These are phyloP conservation scores for Fusarium sp. DNA, from an alignment of 2,329 filamentous ascomycete genomes.

Conservation along the genomic window DNA sequence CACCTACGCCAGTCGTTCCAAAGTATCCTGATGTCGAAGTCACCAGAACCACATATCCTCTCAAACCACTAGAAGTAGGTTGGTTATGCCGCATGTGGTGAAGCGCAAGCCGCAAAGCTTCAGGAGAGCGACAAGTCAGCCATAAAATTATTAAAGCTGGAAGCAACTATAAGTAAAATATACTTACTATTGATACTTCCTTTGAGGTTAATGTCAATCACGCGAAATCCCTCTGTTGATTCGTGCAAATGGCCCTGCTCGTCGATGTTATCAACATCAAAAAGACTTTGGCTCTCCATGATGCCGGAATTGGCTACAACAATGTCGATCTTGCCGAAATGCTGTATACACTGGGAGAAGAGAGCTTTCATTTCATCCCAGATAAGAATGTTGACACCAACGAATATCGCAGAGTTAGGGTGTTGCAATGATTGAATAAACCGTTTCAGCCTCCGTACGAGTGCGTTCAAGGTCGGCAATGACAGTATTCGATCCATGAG, in stretches of 20 bases:
- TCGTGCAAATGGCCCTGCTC: neutral
- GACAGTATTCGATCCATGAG: neutral
- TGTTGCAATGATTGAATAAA: neutral
- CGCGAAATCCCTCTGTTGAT: neutral
- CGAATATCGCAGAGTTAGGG: neutral
- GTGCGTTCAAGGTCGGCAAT: neutral
- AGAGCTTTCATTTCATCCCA: neutral
- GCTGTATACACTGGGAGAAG: neutral
- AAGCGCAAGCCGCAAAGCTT: neutral
- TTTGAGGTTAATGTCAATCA: constrained; percentile 1
- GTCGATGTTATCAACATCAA: neutral
- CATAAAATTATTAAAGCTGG: fast-evolving
- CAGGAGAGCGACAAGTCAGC: neutral
- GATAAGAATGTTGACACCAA: neutral
- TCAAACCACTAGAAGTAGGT: neutral
- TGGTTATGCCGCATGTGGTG: neutral
- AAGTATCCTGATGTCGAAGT: neutral
- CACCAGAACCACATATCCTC: neutral
- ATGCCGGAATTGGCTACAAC: neutral
- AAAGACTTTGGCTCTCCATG: neutral
- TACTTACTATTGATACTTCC: neutral
- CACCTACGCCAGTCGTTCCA: neutral
- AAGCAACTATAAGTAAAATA: neutral
- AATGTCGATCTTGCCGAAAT: neutral
- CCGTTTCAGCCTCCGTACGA: neutral